Evolutionary conservation across 2,329 filamentous ascomycete genomes (phyloP), one percentile per base, ranked within the genome.

Genomic region (Fusarium subtropicale): DNA sequence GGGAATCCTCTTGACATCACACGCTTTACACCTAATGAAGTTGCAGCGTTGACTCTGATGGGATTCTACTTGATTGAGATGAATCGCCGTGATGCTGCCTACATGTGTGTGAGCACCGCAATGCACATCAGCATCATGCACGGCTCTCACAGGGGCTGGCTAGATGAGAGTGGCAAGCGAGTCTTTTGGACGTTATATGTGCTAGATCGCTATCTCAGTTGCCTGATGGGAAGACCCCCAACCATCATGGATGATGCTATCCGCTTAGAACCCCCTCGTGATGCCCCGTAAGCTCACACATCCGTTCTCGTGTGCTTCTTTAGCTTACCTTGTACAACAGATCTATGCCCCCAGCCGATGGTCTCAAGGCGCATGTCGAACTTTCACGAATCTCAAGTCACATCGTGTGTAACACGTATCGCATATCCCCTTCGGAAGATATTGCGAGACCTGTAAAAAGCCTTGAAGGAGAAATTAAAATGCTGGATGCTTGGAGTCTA

Each of bases 161-260:
- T 79, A 5, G 79, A 84, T 42, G 84, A 86, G 68, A 72, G 73
- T 24, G 80, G 79, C 2, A 85, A 82, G 66, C 76, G 84, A 36
- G 77, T 83, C 8, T 86, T 86, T 56, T 86, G 84, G 84, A 86
- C 84, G 0, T 76, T 86, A 3, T 86, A 85, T 58, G 79, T 83
- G n/a, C 72, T 86, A 16, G 84, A 86, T 65, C 78, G 83, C 46
- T 85, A 77, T 75, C 66, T 86, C 42, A 82, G 83, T 63, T 85
- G 82, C 57, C 75, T 86, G 7, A 83, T 85, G 78, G 84, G 85
- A 7, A 79, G 84, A 16, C 83, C 84, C 1, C 81, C 83, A 0
- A 79, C 79, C 4, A 81, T 85, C 15, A 76, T 78, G 34, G 83
- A 86, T 42, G 83, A 85, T 36, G 82, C 82, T 4, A 83, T 86